Base-by-base conservation (phyloP, 2,329 filamentous ascomycete species). In the Sphaceloma murrayae region DNA sequence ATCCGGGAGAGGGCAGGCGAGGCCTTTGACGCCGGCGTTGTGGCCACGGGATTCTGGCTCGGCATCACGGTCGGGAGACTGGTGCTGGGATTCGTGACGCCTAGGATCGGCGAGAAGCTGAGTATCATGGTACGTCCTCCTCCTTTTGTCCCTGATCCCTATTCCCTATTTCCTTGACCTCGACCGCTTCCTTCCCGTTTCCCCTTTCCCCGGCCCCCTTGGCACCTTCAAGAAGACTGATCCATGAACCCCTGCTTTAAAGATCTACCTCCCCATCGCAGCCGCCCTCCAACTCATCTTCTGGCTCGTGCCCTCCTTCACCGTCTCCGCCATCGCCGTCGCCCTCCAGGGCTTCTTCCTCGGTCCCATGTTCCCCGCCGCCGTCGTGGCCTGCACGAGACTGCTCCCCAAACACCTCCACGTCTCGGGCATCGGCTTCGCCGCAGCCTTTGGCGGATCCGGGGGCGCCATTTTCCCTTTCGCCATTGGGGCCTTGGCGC, bases 1-100 rank as follows among this genome's bases (percentile, higher is more conserved):
- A 77, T 88, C n/a, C 68, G 74, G 14, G 78, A 87, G 17, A 75
- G 87, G 10, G 61, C 80, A 27, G 84, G 79, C 3, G 72, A 68
- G 17, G 67, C 77, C 0, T 89, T 91, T 55, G 71, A 78, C 2
- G 79, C 81, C 24, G 85, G 85, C 2, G 76, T 91, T 65, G 78
- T 77, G 0, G 80, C 78, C 0, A 89, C 84, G 0, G 80, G 84
- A 0, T 93, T 89, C 64, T 94, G 86, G 86, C 72, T 85, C 32
- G 86, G 85, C 0, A 70, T 93, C 50, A 88, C 85, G 0, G 60
- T 85, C 0, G 85, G 86, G 0, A 69, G 86, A 1, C 66, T 91
- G 2, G 59, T 79, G 0, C 62, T 93, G 11, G 84, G 84, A 0
- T 91, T 93, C 53, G 67, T 88, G 3, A 93, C 85, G 1, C 78